These are phyloP conservation scores for Coemansia sp. DNA, from an alignment of 192 early-diverging fungal genomes.

Conservation along the genomic window DNA sequence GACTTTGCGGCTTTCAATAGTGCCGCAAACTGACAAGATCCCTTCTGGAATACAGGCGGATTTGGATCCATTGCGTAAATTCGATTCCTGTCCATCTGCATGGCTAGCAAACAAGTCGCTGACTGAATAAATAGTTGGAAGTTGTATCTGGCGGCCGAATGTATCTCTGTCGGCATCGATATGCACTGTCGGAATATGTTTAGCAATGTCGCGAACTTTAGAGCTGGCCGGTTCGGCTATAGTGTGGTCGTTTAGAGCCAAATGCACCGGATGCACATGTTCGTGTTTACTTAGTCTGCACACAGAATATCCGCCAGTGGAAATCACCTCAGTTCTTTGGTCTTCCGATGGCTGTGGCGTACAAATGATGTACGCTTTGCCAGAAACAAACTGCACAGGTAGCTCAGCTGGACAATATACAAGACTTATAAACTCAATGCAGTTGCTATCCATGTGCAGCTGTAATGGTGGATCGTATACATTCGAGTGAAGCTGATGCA, in stretches of 20 bases:
- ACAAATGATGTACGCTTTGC: conserved; percentile 28
- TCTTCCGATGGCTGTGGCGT: background rate
- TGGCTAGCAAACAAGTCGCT: conserved; percentile 1
- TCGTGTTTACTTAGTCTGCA: conserved; percentile 8
- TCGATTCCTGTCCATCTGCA: background rate
- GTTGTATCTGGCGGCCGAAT: background rate
- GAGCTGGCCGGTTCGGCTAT: too few relatives aligned
- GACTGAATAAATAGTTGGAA: conserved; percentile 1
- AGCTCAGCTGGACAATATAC: conserved; percentile 7
- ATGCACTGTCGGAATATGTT: conserved; percentile 8
- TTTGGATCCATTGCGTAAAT: background rate
- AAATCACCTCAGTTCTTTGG: background rate
- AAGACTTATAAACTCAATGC: background rate
- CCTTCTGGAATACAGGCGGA: background rate
- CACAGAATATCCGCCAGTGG: background rate
- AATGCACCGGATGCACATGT: conserved; percentile 22
- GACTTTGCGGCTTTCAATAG: conserved; percentile 10
- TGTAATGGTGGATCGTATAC: too few relatives aligned
- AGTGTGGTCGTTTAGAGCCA: background rate
- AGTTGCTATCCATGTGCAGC: too few relatives aligned
- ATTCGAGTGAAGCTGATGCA: background rate
- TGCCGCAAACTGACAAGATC: conserved; percentile 16
- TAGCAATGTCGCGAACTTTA: background rate
- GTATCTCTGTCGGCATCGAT: background rate
- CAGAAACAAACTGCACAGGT: conserved; percentile 13